These are phyloP conservation scores for Pyrus bretschneideri DNA, from an alignment of 306 rosid species.

Conservation along the genomic window DNA sequence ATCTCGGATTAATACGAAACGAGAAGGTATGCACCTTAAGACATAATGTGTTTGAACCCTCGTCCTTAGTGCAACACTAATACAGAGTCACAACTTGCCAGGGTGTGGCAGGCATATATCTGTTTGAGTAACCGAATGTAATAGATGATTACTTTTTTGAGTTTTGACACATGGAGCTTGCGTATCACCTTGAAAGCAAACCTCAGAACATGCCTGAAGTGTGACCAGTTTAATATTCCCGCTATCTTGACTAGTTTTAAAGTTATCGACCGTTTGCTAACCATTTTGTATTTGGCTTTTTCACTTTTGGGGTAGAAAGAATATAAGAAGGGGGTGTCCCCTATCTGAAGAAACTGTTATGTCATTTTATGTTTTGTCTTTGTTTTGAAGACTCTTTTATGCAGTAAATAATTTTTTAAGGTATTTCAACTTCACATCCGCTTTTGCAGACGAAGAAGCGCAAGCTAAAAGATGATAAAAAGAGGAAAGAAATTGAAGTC, in stretches of 20 bases:
- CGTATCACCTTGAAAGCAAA: neutral
- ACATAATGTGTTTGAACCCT: neutral
- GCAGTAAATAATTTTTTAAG: neutral
- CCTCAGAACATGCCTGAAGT: neutral
- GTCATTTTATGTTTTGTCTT: neutral
- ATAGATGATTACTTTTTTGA: neutral
- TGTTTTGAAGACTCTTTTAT: neutral
- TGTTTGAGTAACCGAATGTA: neutral
- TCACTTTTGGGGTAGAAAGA: neutral
- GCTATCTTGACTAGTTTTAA: neutral
- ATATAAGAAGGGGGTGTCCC: too few relatives aligned
- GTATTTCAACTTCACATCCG: neutral
- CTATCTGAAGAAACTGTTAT: too few relatives aligned
- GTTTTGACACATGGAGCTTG: neutral
- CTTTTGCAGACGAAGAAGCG: slow-evolving; percentile 60
- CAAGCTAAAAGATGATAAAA: slow-evolving; percentile 60
- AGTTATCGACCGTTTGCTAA: neutral
- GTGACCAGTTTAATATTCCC: neutral
- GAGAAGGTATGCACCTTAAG: slow-evolving; percentile 41
- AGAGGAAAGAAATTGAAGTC: slow-evolving; percentile 48
- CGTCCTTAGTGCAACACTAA: neutral
- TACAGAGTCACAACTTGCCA: neutral
- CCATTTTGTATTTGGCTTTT: neutral
- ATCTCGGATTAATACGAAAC: slow-evolving; percentile 39
- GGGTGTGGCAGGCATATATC: neutral